Base-by-base conservation (phyloP, 2,329 filamentous ascomycete species). In the Lachnellula arida region DNA sequence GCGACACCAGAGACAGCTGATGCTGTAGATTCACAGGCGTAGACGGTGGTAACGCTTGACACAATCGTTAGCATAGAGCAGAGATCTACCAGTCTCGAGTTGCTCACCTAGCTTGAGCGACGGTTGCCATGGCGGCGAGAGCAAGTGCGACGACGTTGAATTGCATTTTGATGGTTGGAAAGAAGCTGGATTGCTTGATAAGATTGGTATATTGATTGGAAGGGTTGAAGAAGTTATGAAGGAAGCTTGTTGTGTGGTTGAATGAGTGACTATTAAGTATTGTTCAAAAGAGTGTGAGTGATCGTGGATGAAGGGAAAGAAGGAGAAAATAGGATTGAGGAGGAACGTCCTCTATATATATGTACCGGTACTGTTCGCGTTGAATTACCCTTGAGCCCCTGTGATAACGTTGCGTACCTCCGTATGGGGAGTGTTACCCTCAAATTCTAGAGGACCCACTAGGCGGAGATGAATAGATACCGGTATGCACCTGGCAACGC, bases 81-180 rank as follows among this genome's bases (percentile, higher is more conserved):
- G 32, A 19, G 25, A 2, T 22, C 19, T 35, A n/a, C 2, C 8
- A 44, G 4, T 7, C 12, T 23, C 25, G 8, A 25, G 23, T 17
- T 19, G 59, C 62, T 60, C 49, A 65, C 64, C 60, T 55, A 49
- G 68, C 66, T 51, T 56, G 51, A 49, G 60, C 66, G 49, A 59
- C 60, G 54, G 67, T 52, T 42, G 67, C 67, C 60, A 68, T 60
- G 56, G 63, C 61, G 61, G 67, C 66, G 47, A 68, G 46, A 49
- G 54, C 57, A 61, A 70, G 37, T 51, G 63, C 60, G 58, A 63
- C 47, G 57, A 61, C 51, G 59, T 63, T 66, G 68, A 70, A 71
- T 58, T 69, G 66, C 68, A 71, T 71, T 48, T 70, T 71, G 66
- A 65, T 34, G 60, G 62, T 64, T 66, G 58, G 50, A 22, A 37